These are phyloP conservation scores for Dimargaris cristalligena DNA, from an alignment of 192 early-diverging fungal species.

Conservation along the genomic window DNA sequence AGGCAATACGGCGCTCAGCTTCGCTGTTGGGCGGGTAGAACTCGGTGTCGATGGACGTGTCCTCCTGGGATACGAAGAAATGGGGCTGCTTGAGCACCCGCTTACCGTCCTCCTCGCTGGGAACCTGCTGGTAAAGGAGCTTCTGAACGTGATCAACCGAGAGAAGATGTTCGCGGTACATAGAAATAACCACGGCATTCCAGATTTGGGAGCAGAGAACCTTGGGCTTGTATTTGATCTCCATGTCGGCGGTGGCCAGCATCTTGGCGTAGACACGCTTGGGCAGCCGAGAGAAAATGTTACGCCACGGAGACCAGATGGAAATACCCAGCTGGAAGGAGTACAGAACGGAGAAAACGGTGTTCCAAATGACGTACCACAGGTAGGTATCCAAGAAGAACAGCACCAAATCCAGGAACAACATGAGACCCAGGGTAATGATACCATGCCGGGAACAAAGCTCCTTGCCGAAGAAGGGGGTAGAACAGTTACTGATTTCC, in stretches of 20 bases:
- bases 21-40: constrained; percentile 58
- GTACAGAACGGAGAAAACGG: constrained; percentile 55
- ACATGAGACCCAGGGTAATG: constrained; percentile 55
- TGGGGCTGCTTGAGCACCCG: constrained; percentile 49
- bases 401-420: constrained; percentile 51
- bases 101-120: constrained; percentile 44
- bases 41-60: constrained; percentile 48
- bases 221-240: constrained; percentile 63
- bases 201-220: constrained; percentile 63
- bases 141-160: constrained; percentile 56
- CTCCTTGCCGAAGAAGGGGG: constrained; percentile 31
- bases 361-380: constrained; percentile 79
- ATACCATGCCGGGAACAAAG: constrained; percentile 49
- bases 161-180: constrained; percentile 66
- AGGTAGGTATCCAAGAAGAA: constrained; percentile 77
- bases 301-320: constrained; percentile 68
- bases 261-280: constrained; percentile 67
- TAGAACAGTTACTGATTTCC: constrained; percentile 36
- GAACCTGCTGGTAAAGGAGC: constrained; percentile 56
- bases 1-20: constrained; percentile 66
- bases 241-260: constrained; percentile 49
- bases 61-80: constrained; percentile 64
- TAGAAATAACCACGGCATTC: constrained; percentile 70
- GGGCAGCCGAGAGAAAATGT: constrained; percentile 58
- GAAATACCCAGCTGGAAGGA: constrained; percentile 65